These are phyloP conservation scores for Umbelopsis isabellina DNA, from an alignment of 192 early-diverging fungal genomes.

Conservation along the genomic window DNA sequence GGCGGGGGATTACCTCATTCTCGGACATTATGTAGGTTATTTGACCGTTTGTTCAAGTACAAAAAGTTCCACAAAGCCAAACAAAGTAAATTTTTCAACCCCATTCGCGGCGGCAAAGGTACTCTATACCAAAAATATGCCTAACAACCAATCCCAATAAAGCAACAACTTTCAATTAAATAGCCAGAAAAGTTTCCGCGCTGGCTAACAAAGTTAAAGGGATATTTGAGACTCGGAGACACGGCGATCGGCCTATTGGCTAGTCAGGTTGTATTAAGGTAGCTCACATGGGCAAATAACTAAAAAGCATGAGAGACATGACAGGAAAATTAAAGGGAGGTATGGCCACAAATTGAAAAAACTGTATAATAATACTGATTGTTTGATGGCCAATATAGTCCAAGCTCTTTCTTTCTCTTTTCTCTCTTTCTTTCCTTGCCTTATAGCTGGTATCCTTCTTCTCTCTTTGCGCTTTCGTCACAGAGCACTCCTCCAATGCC, in stretches of 20 bases:
- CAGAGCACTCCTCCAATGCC: neutral
- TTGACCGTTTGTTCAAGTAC: no score
- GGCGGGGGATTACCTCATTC: conserved; percentile 21
- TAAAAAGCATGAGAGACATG: neutral
- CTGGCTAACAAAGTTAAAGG: neutral
- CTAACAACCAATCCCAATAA: no score
- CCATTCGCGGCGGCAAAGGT: no score
- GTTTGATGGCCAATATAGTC: neutral
- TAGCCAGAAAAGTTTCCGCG: conserved; percentile 1
- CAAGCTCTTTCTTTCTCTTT: conserved; percentile 4
- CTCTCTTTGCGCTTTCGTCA: neutral
- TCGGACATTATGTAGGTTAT: conserved; percentile 1
- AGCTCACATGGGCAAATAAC: conserved; percentile 13
- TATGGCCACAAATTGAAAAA: conserved; percentile 10
- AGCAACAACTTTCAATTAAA: neutral
- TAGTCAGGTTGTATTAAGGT: neutral
- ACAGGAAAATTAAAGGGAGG: conserved; percentile 14
- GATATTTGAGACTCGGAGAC: neutral
- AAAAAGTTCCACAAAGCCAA: no score
- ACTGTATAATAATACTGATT: conserved; percentile 3
- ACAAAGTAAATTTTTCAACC: no score
- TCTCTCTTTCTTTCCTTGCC: neutral
- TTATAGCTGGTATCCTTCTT: neutral
- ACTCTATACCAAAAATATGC: no score
- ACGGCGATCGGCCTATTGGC: neutral